Evolutionary conservation across 306 rosid genomes (phyloP).

Genomic region (Pterocarpus santalinus): DNA sequence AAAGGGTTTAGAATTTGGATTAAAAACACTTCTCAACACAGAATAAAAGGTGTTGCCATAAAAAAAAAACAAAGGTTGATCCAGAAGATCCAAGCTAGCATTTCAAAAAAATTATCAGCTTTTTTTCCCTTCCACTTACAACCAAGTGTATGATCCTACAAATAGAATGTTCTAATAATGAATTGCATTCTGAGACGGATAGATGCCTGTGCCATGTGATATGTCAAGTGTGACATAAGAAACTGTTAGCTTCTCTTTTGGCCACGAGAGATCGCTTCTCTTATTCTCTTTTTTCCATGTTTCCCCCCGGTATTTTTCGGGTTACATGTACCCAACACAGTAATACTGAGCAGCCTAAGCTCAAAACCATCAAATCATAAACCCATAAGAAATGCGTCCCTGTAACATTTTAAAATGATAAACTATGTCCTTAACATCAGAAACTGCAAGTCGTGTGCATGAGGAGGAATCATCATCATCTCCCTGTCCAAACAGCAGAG

Average conservation of each 20-base stretch:
- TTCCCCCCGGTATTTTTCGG: too few species aligned
- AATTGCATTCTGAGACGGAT: conserved; percentile 10
- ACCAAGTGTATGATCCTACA: conserved; percentile 32
- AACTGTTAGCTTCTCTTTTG: conserved; percentile 14
- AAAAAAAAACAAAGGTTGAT: conserved; percentile 5
- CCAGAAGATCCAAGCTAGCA: conserved; percentile 2
- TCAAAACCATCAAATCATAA: not conserved
- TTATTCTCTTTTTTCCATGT: not conserved
- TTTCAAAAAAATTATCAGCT: not conserved
- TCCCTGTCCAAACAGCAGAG: conserved; percentile 3
- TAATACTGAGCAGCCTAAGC: conserved; percentile 4
- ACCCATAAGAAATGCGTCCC: not conserved
- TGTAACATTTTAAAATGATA: not conserved
- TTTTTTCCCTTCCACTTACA: conserved; percentile 20
- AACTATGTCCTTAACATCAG: not conserved
- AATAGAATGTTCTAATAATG: conserved; percentile 38
- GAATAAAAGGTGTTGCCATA: conserved; percentile 21
- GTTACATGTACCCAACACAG: not conserved
- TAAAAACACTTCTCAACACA: not conserved
- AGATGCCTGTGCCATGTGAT: conserved; percentile 26
- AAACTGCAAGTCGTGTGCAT: not conserved
- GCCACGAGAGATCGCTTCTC: not conserved
- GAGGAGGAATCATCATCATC: not conserved
- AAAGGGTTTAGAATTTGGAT: not conserved
- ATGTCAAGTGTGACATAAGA: conserved; percentile 14